These are phyloP conservation scores for Oryza australiensis DNA, from an alignment of 176 grass and related monocot species.

Conservation along the genomic window DNA sequence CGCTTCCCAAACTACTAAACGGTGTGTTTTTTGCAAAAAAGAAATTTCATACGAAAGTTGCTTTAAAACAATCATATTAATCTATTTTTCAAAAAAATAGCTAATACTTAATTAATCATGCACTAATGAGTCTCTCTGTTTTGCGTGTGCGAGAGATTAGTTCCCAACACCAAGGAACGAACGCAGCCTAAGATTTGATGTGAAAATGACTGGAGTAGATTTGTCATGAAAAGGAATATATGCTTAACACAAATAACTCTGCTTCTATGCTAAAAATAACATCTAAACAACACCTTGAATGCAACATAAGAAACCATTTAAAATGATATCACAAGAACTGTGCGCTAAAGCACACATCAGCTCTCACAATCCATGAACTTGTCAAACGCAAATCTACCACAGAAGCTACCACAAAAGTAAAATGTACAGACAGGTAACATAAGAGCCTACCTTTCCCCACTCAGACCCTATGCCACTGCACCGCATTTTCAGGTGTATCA, in stretches of 20 bases:
- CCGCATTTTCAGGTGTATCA: conserved; percentile 99
- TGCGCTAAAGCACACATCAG: conserved; percentile 8
- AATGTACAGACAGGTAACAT: neutral
- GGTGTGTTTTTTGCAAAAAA: too few species aligned
- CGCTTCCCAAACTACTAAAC: too few species aligned
- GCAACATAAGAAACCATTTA: neutral
- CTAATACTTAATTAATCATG: too few species aligned
- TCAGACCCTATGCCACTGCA: conserved; percentile 90
- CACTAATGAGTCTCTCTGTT: too few species aligned
- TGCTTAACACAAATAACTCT: neutral
- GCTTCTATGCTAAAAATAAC: neutral
- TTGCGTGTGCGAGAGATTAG: too few species aligned
- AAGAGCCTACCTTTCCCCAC: conserved; percentile 70
- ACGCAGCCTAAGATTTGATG: too few species aligned
- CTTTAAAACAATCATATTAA: too few species aligned
- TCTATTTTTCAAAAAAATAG: too few species aligned
- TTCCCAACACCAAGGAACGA: too few species aligned
- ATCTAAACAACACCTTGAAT: conserved; percentile 4
- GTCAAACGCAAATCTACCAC: neutral
- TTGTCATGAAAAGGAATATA: neutral
- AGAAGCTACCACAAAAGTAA: neutral
- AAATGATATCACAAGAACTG: neutral
- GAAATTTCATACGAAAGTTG: too few species aligned
- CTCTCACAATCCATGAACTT: neutral
- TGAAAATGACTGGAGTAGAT: neutral